Evolutionary conservation across 176 grass and related monocot species (phyloP).

Genomic region (Sorghum bicolor): Sorghum_bicolor_NCBIv3 NC_012879.2:60379001-60379500

Average conservation of each 20-base stretch:
- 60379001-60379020: background rate
- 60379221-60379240: constrained; percentile 2
- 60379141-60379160: background rate
- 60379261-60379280: constrained; percentile 5
- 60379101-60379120: background rate
- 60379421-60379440: background rate
- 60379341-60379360: constrained; percentile 66
- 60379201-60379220: background rate
- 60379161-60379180: background rate
- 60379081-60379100: background rate
- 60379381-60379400: constrained; percentile 48
- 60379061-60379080: background rate
- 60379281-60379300: constrained; percentile 51
- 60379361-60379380: constrained; percentile 65
- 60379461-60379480: constrained; percentile 59
- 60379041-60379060: background rate
- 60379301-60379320: constrained; percentile 68
- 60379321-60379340: constrained; percentile 64
- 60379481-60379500: constrained; percentile 59
- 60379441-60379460: constrained; percentile 37
- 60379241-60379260: background rate
- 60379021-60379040: background rate
- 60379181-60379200: background rate
- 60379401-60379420: background rate
- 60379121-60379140: background rate